phyloP scores from a whole-genome alignment of 768 basidiomycete species.

The Sporobolomyces phaffii region DNA sequence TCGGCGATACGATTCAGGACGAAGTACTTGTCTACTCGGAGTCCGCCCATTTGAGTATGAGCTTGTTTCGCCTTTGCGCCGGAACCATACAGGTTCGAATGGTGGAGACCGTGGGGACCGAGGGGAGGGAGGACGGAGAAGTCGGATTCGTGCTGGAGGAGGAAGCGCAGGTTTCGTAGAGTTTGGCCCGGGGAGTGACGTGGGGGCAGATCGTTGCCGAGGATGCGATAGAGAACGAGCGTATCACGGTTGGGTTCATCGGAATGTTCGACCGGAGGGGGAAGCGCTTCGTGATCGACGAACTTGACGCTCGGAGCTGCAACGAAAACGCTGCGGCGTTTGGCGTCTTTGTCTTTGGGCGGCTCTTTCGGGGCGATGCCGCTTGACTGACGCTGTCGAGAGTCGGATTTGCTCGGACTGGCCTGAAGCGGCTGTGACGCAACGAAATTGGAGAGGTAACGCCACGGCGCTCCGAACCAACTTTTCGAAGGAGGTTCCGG shows the following conservation, averaged over 20 bases:
- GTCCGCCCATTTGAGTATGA: slow-evolving; percentile 27
- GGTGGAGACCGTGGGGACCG: slow-evolving; percentile 36
- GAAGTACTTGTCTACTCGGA: slow-evolving; percentile 43
- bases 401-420: neutral
- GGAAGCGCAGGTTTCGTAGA: slow-evolving; percentile 43
- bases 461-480: slow-evolving; percentile 10
- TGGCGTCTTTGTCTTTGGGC: neutral
- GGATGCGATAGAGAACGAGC: slow-evolving; percentile 43
- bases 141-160: slow-evolving; percentile 43
- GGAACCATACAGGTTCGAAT: slow-evolving; percentile 36
- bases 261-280: slow-evolving; percentile 28
- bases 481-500: neutral
- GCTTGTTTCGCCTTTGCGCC: slow-evolving; percentile 17
- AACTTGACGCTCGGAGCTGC: slow-evolving; percentile 25
- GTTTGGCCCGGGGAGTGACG: slow-evolving; percentile 44
- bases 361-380: neutral
- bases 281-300: slow-evolving; percentile 29
- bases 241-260: slow-evolving; percentile 41
- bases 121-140: slow-evolving; percentile 35
- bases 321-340: slow-evolving; percentile 19
- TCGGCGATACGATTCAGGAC: slow-evolving; percentile 44
- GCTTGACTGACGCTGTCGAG: neutral
- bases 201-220: slow-evolving; percentile 45
- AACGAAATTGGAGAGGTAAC: neutral
- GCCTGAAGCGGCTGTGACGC: neutral